Evolutionary conservation across 257 asterid species (phyloP).

Genomic region (Eucommia ulmoides): DNA sequence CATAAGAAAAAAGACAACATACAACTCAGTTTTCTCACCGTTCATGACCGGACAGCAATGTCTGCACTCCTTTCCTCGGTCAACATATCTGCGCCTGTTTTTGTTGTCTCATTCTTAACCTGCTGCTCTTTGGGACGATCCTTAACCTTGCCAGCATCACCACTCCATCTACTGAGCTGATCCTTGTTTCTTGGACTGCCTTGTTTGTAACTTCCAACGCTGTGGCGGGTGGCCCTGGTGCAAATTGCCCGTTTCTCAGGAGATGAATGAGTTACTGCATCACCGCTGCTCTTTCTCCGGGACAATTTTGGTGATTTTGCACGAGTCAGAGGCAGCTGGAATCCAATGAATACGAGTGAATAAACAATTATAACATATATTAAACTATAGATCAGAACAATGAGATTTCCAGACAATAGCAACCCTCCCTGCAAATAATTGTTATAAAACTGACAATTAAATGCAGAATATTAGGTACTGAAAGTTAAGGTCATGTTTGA

Average conservation of each 20-base stretch:
- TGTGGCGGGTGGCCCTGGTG: conserved; percentile 34
- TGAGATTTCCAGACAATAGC: too few relatives aligned
- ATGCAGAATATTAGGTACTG: too few relatives aligned
- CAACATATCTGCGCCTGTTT: conserved; percentile 11
- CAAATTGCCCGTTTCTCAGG: conserved; percentile 24
- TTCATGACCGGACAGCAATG: conserved; percentile 27
- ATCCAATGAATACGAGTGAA: conserved; percentile 9
- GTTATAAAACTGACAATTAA: too few relatives aligned
- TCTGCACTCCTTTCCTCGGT: conserved; percentile 15
- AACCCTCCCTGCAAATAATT: too few relatives aligned
- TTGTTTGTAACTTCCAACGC: conserved; percentile 38
- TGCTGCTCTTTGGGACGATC: conserved; percentile 16
- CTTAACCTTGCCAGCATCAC: conserved; percentile 13
- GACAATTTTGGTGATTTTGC: conserved; percentile 81
- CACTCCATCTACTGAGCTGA: conserved; percentile 20
- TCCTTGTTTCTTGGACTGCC: conserved; percentile 36
- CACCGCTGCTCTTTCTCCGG: conserved; percentile 83
- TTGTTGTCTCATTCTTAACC: conserved; percentile 29
- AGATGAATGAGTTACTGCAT: conserved; percentile 37
- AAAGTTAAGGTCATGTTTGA: too few relatives aligned
- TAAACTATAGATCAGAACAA: too few relatives aligned
- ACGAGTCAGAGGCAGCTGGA: conserved; percentile 90
- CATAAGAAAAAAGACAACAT: background rate
- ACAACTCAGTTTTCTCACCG: background rate
- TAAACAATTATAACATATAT: too few relatives aligned